These are phyloP conservation scores for Pleurotus ostreatus DNA, from an alignment of 768 basidiomycete genomes.

Conservation along the genomic window DNA sequence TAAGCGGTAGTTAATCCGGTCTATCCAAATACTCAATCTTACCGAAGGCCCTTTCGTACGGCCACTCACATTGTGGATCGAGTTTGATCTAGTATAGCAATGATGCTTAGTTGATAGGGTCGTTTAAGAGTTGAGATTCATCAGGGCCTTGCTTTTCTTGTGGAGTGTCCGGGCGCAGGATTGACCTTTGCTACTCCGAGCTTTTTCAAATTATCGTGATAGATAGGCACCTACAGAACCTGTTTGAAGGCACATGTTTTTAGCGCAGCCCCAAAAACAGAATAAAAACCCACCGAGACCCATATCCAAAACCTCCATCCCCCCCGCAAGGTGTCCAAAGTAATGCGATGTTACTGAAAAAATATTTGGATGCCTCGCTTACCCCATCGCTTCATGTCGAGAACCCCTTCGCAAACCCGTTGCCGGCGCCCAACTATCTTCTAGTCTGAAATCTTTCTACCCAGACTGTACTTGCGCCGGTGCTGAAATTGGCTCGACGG, in stretches of 20 bases:
- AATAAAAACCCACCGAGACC: not conserved
- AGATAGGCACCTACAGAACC: not conserved
- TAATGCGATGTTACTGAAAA: not conserved
- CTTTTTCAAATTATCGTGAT: too few species aligned
- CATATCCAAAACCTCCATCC: not conserved
- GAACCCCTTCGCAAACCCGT: too few species aligned
- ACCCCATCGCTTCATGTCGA: too few species aligned
- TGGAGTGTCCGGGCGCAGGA: too few species aligned
- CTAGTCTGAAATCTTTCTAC: conserved; percentile 7
- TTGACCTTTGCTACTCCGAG: too few species aligned
- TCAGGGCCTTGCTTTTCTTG: not conserved
- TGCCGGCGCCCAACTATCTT: not conserved
- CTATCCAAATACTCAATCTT: not conserved
- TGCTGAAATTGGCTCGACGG: not conserved
- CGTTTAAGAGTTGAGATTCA: not conserved
- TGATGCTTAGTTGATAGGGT: conserved; percentile 1
- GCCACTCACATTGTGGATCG: too few species aligned
- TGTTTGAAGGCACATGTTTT: conserved; percentile 5
- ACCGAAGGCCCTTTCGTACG: too few species aligned
- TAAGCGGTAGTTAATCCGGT: not conserved
- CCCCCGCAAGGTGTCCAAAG: not conserved
- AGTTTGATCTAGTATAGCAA: not conserved
- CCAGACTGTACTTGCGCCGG: not conserved
- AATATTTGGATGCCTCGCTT: too few species aligned
- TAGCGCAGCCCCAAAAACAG: not conserved